These are phyloP conservation scores for Cytospora mali DNA, from an alignment of 2,329 filamentous ascomycete genomes.

Conservation along the genomic window DNA sequence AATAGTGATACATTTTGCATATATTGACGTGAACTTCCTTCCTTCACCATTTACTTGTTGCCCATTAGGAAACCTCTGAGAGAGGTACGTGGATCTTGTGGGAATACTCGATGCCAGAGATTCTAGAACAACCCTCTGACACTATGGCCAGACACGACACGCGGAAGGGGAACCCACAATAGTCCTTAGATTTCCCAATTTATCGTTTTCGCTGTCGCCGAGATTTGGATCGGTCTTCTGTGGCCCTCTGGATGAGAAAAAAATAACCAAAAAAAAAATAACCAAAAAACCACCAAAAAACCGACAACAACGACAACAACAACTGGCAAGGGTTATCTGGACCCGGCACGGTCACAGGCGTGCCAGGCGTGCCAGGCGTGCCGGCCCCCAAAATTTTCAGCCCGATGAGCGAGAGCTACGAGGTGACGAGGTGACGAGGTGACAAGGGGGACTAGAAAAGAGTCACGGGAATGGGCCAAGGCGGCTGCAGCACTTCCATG, in stretches of 20 bases:
- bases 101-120: too few species aligned
- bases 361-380: neutral
- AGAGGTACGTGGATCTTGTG: too few species aligned
- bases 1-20: conserved; percentile 15
- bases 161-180: neutral
- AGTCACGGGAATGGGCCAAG: neutral
- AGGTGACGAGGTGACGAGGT: neutral
- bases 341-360: too few species aligned
- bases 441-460: neutral
- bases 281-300: too few species aligned
- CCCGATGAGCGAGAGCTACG: conserved; percentile 8
- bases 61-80: too few species aligned
- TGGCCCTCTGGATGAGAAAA: conserved; percentile 15
- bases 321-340: too few species aligned
- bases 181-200: neutral
- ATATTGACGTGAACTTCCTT: too few species aligned
- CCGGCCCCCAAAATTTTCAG: conserved; percentile 21
- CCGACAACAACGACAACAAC: too few species aligned
- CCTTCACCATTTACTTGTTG: neutral
- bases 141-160: neutral
- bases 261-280: too few species aligned
- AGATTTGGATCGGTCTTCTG: conserved; percentile 9
- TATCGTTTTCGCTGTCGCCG: conserved; percentile 23
- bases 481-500: neutral
- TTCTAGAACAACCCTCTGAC: neutral